Percentiles rank a stretch among this genome's conserved stretches.
phyloP scores from a whole-genome alignment of 176 grass and related monocot genomes.

The sorghum (Sorghum bicolor) region DNA sequence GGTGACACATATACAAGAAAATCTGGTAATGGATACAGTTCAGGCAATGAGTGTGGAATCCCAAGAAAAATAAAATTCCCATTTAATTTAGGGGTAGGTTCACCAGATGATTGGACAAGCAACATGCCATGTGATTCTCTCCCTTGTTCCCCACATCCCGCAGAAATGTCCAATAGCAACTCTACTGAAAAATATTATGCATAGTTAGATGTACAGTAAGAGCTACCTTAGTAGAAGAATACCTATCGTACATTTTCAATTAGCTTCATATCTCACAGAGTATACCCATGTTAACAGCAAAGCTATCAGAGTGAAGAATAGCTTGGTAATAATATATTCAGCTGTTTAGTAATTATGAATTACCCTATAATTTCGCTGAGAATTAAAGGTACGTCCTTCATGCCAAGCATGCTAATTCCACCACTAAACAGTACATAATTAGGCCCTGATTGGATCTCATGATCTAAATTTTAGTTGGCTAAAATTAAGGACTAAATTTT shows the following conservation, averaged over 20 bases:
- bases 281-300: constrained; percentile 36
- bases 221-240: constrained; percentile 32
- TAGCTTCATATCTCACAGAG: constrained; percentile 19
- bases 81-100: constrained; percentile 45
- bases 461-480: too few relatives aligned
- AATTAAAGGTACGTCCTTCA: constrained; percentile 7
- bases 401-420: constrained; percentile 4
- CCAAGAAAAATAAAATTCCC: constrained; percentile 41
- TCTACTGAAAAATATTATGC: constrained; percentile 30
- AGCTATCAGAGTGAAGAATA: constrained; percentile 37
- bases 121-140: constrained; percentile 55
- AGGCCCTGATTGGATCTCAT: background rate
- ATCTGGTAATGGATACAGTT: constrained; percentile 15
- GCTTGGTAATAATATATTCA: background rate
- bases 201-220: constrained; percentile 25
- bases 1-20: constrained; percentile 27
- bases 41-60: constrained; percentile 21
- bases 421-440: background rate
- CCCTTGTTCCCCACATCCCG: constrained; percentile 19
- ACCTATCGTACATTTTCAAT: constrained; percentile 10
- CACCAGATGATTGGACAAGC: constrained; percentile 63
- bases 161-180: constrained; percentile 34
- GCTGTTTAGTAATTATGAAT: constrained; percentile 13
- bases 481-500: too few relatives aligned
- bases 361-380: background rate